Percentiles rank a stretch among this genome's conserved stretches.
Evolutionary conservation across 257 asterid species (phyloP).

Genomic region (Misopates orontium): DNA sequence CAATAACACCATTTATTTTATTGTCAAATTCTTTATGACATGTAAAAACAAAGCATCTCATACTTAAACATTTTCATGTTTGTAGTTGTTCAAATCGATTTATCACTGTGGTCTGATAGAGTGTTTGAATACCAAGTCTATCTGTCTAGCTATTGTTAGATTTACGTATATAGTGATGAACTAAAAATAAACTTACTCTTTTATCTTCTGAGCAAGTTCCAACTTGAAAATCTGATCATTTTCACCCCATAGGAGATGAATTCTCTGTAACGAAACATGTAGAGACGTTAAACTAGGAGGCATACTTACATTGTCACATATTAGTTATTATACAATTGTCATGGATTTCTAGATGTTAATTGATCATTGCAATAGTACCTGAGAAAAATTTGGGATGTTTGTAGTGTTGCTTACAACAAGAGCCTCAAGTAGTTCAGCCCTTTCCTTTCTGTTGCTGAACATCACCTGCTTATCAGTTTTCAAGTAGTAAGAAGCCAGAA

Average conservation of each 20-base stretch:
- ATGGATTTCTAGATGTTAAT: neutral
- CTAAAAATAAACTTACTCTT: constrained; percentile 50
- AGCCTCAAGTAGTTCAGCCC: constrained; percentile 80
- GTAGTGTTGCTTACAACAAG: constrained; percentile 70
- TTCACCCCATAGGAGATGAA: constrained; percentile 93
- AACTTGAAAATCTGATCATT: constrained; percentile 77
- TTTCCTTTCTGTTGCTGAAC: constrained; percentile 85
- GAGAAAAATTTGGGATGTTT: constrained; percentile 53
- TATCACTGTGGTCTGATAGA: no score
- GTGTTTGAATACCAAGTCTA: no score
- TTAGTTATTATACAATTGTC: neutral
- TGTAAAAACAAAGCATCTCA: neutral
- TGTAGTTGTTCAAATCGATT: no score
- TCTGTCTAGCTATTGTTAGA: no score
- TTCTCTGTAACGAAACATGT: constrained; percentile 47
- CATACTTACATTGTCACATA: neutral
- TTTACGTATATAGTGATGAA: no score
- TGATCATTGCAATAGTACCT: constrained; percentile 38
- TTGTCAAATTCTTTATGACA: no score
- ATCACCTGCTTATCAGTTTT: constrained; percentile 56
- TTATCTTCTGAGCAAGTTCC: constrained; percentile 72
- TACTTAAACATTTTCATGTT: neutral
- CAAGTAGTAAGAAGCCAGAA: no score
- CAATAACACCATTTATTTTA: no score
- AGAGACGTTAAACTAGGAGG: neutral